Evolutionary conservation across 1,284 basidiomycete species (phyloP).

Genomic region (Neolentinus lepideus): DNA sequence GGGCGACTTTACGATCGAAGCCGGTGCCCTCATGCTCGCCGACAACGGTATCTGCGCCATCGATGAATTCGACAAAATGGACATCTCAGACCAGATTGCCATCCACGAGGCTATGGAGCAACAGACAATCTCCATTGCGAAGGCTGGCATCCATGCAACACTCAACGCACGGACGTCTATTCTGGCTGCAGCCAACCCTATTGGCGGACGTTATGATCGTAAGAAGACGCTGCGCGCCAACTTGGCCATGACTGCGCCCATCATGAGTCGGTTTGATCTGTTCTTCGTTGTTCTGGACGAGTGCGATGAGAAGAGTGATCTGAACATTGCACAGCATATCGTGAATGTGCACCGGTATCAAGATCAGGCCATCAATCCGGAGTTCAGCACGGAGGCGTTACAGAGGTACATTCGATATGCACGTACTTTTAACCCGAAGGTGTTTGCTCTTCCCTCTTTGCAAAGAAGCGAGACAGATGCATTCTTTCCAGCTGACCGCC

Average conservation of each 20-base stretch:
- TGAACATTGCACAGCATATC: conserved; percentile 95
- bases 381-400: conserved; percentile 94
- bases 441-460: conserved; percentile 23
- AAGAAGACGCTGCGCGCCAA: conserved; percentile 94
- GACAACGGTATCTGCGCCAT: conserved; percentile 99
- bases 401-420: conserved; percentile 98
- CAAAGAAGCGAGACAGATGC: neutral
- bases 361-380: conserved; percentile 90
- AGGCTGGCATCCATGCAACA: conserved; percentile 98
- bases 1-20: conserved; percentile 99
- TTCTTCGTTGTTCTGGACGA: conserved; percentile 99
- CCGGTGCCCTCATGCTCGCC: conserved; percentile 97
- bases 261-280: conserved; percentile 98
- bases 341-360: conserved; percentile 97
- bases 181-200: conserved; percentile 95
- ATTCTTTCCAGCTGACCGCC: conserved; percentile 65
- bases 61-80: conserved; percentile 99
- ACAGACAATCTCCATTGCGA: conserved; percentile 98
- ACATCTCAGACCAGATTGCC: conserved; percentile 95
- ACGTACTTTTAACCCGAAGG: conserved; percentile 94
- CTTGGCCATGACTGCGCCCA: conserved; percentile 96
- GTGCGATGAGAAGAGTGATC: conserved; percentile 89
- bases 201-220: conserved; percentile 94
- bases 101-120: conserved; percentile 99
- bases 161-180: conserved; percentile 98